Percentiles rank a stretch among this genome's conserved stretches.
phyloP scores from a whole-genome alignment of 2,329 filamentous ascomycete species.

The Cladosporium sp. region DNA sequence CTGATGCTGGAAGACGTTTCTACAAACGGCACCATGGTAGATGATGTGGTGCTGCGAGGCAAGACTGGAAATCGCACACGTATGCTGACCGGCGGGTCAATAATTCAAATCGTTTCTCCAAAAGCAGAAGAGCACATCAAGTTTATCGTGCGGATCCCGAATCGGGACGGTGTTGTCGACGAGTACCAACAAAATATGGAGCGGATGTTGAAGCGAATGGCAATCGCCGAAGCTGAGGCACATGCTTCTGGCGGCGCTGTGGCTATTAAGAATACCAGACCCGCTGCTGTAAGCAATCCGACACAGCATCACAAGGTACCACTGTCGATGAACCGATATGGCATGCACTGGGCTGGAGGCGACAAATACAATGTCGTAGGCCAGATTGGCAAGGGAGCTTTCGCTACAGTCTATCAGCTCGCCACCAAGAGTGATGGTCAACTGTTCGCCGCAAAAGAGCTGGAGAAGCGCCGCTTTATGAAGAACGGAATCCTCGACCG shows the following conservation, averaged over 20 bases:
- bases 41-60: constrained; percentile 65
- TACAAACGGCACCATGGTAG: constrained; percentile 92
- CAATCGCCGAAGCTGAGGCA: constrained; percentile 10
- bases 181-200: constrained; percentile 38
- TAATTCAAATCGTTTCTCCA: constrained; percentile 67
- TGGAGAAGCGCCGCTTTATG: constrained; percentile 90
- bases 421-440: constrained; percentile 81
- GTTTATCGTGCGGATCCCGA: constrained; percentile 84
- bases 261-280: constrained; percentile 4
- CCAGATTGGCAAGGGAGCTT: constrained; percentile 87
- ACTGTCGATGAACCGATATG: constrained; percentile 45
- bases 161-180: constrained; percentile 64
- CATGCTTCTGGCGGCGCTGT: constrained; percentile 9
- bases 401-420: constrained; percentile 89
- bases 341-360: constrained; percentile 82
- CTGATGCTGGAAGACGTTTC: constrained; percentile 93
- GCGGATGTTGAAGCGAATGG: constrained; percentile 8
- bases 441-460: constrained; percentile 88
- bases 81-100: constrained; percentile 71
- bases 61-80: constrained; percentile 54
- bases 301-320: constrained; percentile 11
- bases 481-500: constrained; percentile 88
- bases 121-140: constrained; percentile 64
- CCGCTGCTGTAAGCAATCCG: constrained; percentile 8
- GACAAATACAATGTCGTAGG: constrained; percentile 80